These are phyloP conservation scores for Pinus tabuliformis DNA, from an alignment of 75 land plant genomes.

Conservation along the genomic window DNA sequence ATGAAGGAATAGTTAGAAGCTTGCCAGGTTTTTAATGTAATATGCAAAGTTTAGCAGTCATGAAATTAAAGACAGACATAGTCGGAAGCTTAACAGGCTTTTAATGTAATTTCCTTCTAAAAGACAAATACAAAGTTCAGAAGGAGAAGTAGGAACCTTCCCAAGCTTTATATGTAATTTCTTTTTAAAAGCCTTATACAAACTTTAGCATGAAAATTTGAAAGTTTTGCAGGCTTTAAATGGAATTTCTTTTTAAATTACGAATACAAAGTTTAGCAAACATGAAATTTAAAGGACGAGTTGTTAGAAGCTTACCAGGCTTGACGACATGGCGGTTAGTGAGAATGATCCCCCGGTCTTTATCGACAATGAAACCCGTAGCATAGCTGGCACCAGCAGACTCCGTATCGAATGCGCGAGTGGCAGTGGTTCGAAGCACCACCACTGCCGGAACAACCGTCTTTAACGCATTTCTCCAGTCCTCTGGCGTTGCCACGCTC, in stretches of 20 bases:
- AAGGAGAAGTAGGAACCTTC: not conserved
- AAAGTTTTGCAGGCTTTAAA: not conserved
- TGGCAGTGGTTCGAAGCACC: constrained; percentile 85
- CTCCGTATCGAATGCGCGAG: constrained; percentile 91
- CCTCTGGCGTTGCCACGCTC: constrained; percentile 65
- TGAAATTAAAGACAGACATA: too few relatives aligned
- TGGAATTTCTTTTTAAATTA: not conserved
- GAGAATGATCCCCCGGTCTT: constrained; percentile 71
- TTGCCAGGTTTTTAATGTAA: too few relatives aligned
- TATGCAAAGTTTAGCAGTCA: too few relatives aligned
- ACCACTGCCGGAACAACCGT: constrained; percentile 90
- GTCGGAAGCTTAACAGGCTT: too few relatives aligned
- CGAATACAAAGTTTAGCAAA: not conserved
- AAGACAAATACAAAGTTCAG: not conserved
- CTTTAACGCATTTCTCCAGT: constrained; percentile 77
- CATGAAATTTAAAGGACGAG: too few relatives aligned
- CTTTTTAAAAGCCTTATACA: too few relatives aligned
- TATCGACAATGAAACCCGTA: constrained; percentile 90
- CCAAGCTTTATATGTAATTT: not conserved
- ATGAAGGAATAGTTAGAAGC: too few relatives aligned
- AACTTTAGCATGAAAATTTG: too few relatives aligned
- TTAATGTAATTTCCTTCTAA: not conserved
- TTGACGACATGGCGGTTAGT: constrained; percentile 98
- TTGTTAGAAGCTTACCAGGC: constrained; percentile 47
- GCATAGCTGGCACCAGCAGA: constrained; percentile 90